Base-by-base conservation (phyloP, 208 protist genomes). In the Leishmania tarentolae region DNA sequence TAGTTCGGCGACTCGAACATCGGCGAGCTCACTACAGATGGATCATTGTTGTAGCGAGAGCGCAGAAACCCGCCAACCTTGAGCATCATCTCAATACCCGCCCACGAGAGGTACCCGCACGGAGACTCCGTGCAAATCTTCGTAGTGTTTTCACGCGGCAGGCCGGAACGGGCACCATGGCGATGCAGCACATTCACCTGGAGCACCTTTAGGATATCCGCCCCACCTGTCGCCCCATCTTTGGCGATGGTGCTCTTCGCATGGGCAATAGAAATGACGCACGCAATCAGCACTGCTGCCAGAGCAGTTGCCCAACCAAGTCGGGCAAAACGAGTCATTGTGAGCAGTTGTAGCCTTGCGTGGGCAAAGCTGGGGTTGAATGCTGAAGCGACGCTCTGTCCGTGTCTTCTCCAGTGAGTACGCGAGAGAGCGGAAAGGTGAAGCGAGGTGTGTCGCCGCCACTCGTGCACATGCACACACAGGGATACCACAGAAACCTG, bases 111-210 rank as follows among this genome's bases (percentile, higher is more conserved):
- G 52, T 90, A 79, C 15, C 89, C 91, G 66, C 91, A 94, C 44
- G 90, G 88, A 6, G 79, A 61, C 69, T 82, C 83, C 61, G 69
- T 80, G 80, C 91, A 94, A 75, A 94, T 84, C 28, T 74, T 13
- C 50, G 78, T 77, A 15, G 59, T 59, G 83, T 94, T 92, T 69
- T 76, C 69, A 31, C 61, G 59, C 21, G 75, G 47, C 13, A 79
- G 71, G 53, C 83, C 56, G 13, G 79, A 24, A 24, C 90, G 90
- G 3, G 88, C 86, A 69, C 90, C 90, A 72, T 94, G 90, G 59
- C 90, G 90, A 82, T 94, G 90, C 56, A 92, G 56, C 42, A 92
- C 66, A 71, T 93, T 86, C 47, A 89, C 70, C 74, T 84, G 72
- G 72, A 80, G 59, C 59, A 87, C 73, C 69, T 84, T 76, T 19